phyloP scores from a whole-genome alignment of 495 filamentous ascomycete species.

The Letharia columbiana region DNA sequence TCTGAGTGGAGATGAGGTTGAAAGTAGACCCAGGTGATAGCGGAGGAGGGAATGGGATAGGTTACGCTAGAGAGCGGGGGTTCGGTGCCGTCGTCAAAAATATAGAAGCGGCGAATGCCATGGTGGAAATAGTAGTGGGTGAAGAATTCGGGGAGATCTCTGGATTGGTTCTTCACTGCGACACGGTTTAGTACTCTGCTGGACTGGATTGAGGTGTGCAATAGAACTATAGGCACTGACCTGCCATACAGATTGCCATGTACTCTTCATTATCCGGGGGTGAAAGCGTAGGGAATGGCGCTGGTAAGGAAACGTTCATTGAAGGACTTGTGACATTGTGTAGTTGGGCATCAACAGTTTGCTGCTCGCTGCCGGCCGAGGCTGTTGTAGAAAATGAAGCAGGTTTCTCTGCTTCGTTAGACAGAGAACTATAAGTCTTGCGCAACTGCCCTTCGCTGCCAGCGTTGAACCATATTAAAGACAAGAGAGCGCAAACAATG shows the following conservation, averaged over 20 bases:
- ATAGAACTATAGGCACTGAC: background rate
- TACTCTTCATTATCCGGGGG: constrained; percentile 22
- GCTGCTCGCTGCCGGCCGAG: background rate
- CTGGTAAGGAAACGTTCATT: background rate
- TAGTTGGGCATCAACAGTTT: background rate
- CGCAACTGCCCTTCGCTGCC: background rate
- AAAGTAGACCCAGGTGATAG: constrained; percentile 18
- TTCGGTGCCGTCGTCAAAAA: constrained; percentile 27
- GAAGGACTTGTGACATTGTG: background rate
- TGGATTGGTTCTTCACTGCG: background rate
- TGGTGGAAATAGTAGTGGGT: constrained; percentile 12
- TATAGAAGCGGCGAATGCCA: constrained; percentile 27
- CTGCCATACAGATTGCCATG: constrained; percentile 22
- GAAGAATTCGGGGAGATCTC: background rate
- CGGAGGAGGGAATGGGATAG: constrained; percentile 2
- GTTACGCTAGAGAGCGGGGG: constrained; percentile 21
- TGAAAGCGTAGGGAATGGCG: constrained; percentile 2
- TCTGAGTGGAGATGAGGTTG: background rate
- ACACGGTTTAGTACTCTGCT: background rate
- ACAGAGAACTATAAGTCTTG: background rate
- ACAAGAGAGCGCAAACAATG: background rate
- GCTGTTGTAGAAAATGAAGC: background rate
- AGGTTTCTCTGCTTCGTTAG: background rate
- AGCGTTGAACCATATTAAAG: background rate
- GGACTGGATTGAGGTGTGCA: background rate